Conservation (phyloP, 2,329 filamentous ascomycete genomes). For the Hypoxylon rubiginosum region DNA sequence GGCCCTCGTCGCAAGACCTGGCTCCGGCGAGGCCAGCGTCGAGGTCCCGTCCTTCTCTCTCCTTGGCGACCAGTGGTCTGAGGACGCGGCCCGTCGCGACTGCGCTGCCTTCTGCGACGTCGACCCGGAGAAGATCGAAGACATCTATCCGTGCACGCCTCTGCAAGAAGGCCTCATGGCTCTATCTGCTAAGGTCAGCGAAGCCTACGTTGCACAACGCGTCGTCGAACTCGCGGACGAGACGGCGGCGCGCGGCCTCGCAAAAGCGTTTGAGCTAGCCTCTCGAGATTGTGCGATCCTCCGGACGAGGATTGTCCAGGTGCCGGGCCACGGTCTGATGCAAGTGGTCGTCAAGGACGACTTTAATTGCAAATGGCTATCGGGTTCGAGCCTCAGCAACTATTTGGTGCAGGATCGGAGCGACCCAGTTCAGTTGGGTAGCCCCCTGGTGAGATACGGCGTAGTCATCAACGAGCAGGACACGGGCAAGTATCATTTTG, state of each 20-base stretch:
- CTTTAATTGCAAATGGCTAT: conserved; percentile 52
- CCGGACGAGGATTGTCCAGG: conserved; percentile 64
- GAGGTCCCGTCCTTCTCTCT: conserved; percentile 57
- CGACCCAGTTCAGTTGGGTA: conserved; percentile 60
- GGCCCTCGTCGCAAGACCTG: conserved; percentile 54
- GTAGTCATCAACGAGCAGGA: conserved; percentile 53
- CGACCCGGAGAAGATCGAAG: conserved; percentile 56
- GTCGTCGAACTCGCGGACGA: conserved; percentile 58
- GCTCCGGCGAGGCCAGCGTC: conserved; percentile 43
- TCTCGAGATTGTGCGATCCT: conserved; percentile 58
- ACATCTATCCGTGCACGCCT: conserved; percentile 68
- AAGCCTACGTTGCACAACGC: conserved; percentile 66
- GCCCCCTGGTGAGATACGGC: conserved; percentile 61
- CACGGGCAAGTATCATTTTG: conserved; percentile 57
- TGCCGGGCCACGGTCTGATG: conserved; percentile 58
- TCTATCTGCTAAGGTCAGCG: conserved; percentile 63
- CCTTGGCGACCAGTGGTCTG: conserved; percentile 53
- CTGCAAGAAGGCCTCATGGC: conserved; percentile 69
- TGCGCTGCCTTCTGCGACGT: conserved; percentile 59
- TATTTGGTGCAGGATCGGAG: conserved; percentile 59
- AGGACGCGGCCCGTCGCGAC: conserved; percentile 53
- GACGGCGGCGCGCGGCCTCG: conserved; percentile 55
- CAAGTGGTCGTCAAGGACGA: conserved; percentile 62
- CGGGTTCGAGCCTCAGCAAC: conserved; percentile 53
- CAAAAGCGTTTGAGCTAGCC: conserved; percentile 59